phyloP scores from a whole-genome alignment of 2,329 filamentous ascomycete species.

The Grosmannia penicillata region DNA sequence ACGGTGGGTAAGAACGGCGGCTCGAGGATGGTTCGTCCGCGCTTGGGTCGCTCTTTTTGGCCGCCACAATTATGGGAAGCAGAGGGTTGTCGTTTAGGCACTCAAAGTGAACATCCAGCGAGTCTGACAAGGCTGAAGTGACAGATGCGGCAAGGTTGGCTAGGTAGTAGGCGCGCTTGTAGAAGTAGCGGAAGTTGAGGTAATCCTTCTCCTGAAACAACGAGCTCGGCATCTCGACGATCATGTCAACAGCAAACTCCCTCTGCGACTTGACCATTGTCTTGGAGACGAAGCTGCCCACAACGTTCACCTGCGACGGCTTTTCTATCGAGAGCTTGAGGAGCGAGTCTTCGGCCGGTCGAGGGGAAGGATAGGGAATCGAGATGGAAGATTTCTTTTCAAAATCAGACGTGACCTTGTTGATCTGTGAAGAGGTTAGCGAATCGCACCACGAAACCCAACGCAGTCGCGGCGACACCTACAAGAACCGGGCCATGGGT shows the following conservation, averaged over 20 bases:
- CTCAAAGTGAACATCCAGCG: slow-evolving; percentile 47
- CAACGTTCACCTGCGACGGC: slow-evolving; percentile 68
- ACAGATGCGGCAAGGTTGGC: slow-evolving; percentile 65
- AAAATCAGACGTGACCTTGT: slow-evolving; percentile 51
- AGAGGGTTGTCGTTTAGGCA: slow-evolving; percentile 60
- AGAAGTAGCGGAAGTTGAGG: slow-evolving; percentile 82
- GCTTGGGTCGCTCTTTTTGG: slow-evolving; percentile 12
- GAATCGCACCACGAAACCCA: no score
- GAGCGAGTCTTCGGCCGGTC: slow-evolving; percentile 57
- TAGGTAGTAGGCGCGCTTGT: slow-evolving; percentile 84
- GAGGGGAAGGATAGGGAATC: slow-evolving; percentile 78
- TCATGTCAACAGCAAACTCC: slow-evolving; percentile 57
- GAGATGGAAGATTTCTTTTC: slow-evolving; percentile 51
- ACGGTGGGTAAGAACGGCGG: slow-evolving; percentile 34
- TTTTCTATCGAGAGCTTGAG: slow-evolving; percentile 70
- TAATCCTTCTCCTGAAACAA: slow-evolving; percentile 93
- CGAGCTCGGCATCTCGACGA: slow-evolving; percentile 66
- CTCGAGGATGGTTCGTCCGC: slow-evolving; percentile 12
- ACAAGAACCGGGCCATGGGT: slow-evolving; percentile 35
- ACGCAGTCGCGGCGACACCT: no score
- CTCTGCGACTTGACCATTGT: slow-evolving; percentile 54
- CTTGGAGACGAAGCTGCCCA: slow-evolving; percentile 71
- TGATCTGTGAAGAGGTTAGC: slow-evolving; percentile 31
- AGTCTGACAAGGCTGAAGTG: slow-evolving; percentile 32
- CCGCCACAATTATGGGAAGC: slow-evolving; percentile 30